Conservation (phyloP, 345 rosid genomes). For the Punica granatum region DNA sequence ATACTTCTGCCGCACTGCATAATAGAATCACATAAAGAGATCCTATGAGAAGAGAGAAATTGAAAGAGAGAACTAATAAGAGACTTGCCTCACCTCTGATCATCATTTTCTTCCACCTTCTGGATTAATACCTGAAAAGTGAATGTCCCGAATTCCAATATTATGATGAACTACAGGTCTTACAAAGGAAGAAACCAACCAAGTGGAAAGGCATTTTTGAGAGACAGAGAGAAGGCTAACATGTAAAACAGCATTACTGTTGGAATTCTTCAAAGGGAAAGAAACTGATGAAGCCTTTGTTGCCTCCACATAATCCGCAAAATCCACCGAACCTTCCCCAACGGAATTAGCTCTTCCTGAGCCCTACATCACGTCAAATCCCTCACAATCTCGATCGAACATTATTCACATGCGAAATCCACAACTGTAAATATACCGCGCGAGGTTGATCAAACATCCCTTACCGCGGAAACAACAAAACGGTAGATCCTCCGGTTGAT, state of each 20-base stretch:
- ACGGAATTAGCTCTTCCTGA: conserved; percentile 20
- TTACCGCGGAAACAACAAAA: conserved; percentile 23
- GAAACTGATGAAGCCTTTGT: conserved; percentile 23
- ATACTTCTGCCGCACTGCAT: conserved; percentile 13
- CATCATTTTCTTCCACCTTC: conserved; percentile 19
- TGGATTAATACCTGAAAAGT: conserved; percentile 25
- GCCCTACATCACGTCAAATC: conserved; percentile 17
- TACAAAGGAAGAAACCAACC: neutral
- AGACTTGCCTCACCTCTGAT: conserved; percentile 20
- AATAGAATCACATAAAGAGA: neutral
- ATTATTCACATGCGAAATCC: neutral
- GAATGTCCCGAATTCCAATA: neutral
- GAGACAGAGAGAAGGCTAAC: conserved; percentile 14
- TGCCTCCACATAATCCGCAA: conserved; percentile 26
- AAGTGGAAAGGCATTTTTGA: neutral
- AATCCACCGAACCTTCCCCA: conserved; percentile 32
- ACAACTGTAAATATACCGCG: neutral
- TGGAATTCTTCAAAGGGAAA: conserved; percentile 26
- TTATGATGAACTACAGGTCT: neutral
- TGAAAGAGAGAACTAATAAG: neutral
- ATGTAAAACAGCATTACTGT: conserved; percentile 25
- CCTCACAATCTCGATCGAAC: neutral
- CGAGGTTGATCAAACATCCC: neutral
- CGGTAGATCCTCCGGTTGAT: conserved; percentile 22
- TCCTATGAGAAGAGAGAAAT: neutral